Conservation (phyloP, 2,329 filamentous ascomycete genomes). For the Elsinoe arachidis region DNA sequence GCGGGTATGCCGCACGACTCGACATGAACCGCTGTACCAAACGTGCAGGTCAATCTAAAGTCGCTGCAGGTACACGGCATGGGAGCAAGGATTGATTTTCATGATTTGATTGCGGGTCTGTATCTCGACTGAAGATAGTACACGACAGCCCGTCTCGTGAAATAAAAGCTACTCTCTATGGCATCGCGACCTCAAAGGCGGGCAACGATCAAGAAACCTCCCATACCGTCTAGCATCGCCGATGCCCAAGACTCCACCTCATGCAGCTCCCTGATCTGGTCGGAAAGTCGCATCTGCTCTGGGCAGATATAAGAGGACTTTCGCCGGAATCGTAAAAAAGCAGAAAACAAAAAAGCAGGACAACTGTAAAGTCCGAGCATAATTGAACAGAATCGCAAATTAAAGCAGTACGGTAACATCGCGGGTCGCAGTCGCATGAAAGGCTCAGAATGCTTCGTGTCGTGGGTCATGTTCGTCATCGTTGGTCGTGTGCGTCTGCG, state of each 20-base stretch:
- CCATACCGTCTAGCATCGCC: background rate
- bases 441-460: slow-evolving; percentile 12
- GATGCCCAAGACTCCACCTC: background rate
- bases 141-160: background rate
- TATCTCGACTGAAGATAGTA: background rate
- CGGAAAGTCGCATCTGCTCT: background rate
- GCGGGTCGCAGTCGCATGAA: background rate
- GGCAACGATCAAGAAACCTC: background rate
- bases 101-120: background rate
- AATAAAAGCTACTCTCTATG: background rate
- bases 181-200: background rate
- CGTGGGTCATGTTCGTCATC: background rate
- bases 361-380: background rate
- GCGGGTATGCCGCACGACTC: background rate
- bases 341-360: background rate
- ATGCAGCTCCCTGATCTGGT: background rate
- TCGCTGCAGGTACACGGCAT: background rate
- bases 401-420: background rate
- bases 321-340: background rate
- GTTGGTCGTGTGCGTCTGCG: background rate
- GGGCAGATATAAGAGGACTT: background rate
- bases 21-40: background rate
- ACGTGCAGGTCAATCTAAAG: background rate
- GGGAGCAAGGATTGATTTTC: background rate
- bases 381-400: background rate